Evolutionary conservation across 73 alveolate genomes (phyloP).

Genomic region (Urostyla sp.): DNA sequence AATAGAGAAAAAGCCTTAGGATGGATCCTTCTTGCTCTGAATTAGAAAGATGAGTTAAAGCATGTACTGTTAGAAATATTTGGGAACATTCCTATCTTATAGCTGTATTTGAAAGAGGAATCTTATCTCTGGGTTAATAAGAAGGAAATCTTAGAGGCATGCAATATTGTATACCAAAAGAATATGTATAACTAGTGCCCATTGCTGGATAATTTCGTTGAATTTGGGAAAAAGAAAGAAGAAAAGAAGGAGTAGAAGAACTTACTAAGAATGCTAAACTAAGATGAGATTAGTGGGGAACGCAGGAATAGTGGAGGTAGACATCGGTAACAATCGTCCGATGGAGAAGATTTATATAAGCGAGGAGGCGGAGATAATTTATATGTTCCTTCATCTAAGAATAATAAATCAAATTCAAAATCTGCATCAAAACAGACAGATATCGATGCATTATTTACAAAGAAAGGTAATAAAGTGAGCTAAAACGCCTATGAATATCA

Average conservation of each 20-base stretch:
- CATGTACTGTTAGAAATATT: slow-evolving; percentile 10
- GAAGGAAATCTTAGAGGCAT: slow-evolving; percentile 3
- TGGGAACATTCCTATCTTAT: slow-evolving; percentile 3
- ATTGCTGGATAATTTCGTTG: slow-evolving; percentile 6
- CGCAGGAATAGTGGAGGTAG: neutral
- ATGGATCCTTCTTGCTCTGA: slow-evolving; percentile 32
- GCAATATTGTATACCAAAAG: neutral
- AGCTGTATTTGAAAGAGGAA: slow-evolving; percentile 5
- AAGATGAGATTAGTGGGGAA: neutral
- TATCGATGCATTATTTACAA: too few species aligned
- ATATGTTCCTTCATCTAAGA: too few species aligned
- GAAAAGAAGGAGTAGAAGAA: neutral
- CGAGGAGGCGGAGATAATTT: too few species aligned
- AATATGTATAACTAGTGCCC: slow-evolving; percentile 13
- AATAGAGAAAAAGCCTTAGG: slow-evolving; percentile 35
- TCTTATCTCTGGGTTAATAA: slow-evolving; percentile 27
- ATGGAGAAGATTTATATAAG: too few species aligned
- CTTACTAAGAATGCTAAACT: neutral
- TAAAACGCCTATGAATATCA: too few species aligned
- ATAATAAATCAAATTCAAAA: too few species aligned
- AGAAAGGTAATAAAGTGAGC: too few species aligned
- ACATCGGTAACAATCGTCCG: too few species aligned
- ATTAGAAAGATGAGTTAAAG: slow-evolving; percentile 1
- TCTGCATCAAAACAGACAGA: too few species aligned
- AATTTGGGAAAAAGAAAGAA: slow-evolving; percentile 10